Evolutionary conservation across 345 rosid species (phyloP).

Genomic region (Citrus unshiu): DNA sequence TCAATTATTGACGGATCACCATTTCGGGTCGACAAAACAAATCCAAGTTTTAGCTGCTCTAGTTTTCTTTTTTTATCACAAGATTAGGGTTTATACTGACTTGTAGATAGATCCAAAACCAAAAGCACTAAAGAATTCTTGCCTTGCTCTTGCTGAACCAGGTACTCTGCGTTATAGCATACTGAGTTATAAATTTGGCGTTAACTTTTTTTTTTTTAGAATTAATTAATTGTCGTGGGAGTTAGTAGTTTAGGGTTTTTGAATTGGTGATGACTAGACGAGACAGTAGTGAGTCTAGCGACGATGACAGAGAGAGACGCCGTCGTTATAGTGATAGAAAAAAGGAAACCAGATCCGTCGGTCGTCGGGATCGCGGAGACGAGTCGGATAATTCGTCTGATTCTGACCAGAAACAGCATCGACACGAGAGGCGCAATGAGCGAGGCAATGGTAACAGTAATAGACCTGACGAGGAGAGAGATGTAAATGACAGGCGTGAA

Average conservation of each 20-base stretch:
- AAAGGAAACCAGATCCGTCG: not conserved
- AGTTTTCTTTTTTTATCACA: not conserved
- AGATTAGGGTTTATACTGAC: not conserved
- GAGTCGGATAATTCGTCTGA: not conserved
- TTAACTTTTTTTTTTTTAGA: not conserved
- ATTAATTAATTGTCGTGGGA: no score
- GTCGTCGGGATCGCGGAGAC: slow-evolving; percentile 6
- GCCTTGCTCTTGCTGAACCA: not conserved
- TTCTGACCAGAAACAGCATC: slow-evolving; percentile 1
- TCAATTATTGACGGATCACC: not conserved
- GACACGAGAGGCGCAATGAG: slow-evolving; percentile 1
- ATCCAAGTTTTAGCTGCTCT: not conserved
- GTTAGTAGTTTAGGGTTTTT: not conserved
- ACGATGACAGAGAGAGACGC: not conserved
- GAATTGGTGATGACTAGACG: slow-evolving; percentile 18
- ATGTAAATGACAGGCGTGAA: not conserved
- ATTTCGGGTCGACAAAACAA: not conserved
- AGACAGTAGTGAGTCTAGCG: slow-evolving; percentile 20
- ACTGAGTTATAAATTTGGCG: not conserved
- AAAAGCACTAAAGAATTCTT: not conserved
- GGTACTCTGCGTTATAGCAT: not conserved
- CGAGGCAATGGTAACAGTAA: not conserved
- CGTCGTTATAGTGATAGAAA: not conserved
- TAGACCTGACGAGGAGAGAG: not conserved
- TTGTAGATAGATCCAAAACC: slow-evolving; percentile 4